Conservation (phyloP, 495 filamentous ascomycete species). For the Penicillium antarcticum region DNA sequence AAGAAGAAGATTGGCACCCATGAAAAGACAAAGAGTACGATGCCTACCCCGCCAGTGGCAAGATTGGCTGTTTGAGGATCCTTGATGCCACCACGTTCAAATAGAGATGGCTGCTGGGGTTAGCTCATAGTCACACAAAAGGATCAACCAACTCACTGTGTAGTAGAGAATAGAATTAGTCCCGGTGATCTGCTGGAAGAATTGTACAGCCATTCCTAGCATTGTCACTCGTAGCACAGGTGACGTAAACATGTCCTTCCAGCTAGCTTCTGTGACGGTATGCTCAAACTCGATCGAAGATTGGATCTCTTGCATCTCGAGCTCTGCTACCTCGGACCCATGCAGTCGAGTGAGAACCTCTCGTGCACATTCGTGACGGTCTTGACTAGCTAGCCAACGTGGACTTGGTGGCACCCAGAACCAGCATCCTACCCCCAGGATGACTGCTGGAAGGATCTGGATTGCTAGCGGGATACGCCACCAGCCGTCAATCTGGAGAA, state of each 20-base stretch:
- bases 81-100: constrained; percentile 19
- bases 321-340: constrained; percentile 49
- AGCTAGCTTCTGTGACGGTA: constrained; percentile 62
- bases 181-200: constrained; percentile 38
- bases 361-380: constrained; percentile 63
- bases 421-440: constrained; percentile 61
- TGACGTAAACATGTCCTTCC: constrained; percentile 59
- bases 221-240: constrained; percentile 26
- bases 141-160: constrained; percentile 5
- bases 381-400: constrained; percentile 68
- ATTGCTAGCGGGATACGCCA: constrained; percentile 64
- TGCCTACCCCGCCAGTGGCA: constrained; percentile 18
- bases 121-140: not conserved
- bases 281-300: constrained; percentile 73
- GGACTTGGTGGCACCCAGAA: constrained; percentile 73
- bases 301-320: constrained; percentile 77
- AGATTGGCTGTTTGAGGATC: constrained; percentile 17
- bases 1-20: constrained; percentile 23
- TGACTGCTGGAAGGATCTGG: constrained; percentile 55
- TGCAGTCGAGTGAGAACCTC: constrained; percentile 64
- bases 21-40: constrained; percentile 18
- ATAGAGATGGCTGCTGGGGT: constrained; percentile 12
- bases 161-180: constrained; percentile 35
- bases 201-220: constrained; percentile 31
- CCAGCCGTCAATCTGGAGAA: constrained; percentile 53